Percentiles rank a stretch among this genome's conserved stretches.
These are phyloP conservation scores for Theobroma grandiflorum DNA, from an alignment of 441 rosid species.

Conservation along the genomic window DNA sequence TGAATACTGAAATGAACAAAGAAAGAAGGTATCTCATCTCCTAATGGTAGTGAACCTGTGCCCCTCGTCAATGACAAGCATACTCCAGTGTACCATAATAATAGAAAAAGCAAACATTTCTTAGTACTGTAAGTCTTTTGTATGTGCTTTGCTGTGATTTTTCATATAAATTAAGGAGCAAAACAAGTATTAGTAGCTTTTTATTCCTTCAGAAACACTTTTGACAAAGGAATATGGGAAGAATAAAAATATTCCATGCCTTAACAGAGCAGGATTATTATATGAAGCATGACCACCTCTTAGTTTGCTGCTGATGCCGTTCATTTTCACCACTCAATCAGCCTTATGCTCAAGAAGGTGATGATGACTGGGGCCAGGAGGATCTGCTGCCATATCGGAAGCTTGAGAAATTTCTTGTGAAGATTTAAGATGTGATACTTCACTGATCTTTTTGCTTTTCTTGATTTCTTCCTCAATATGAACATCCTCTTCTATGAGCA, in stretches of 20 bases:
- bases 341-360: slow-evolving; percentile 38
- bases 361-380: slow-evolving; percentile 38
- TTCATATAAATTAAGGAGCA: not conserved
- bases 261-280: slow-evolving; percentile 2
- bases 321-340: slow-evolving; percentile 26
- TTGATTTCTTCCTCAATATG: slow-evolving; percentile 52
- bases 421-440: slow-evolving; percentile 33
- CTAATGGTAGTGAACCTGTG: too few relatives aligned
- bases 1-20: too few relatives aligned
- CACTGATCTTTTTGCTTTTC: slow-evolving; percentile 40
- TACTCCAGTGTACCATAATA: too few relatives aligned
- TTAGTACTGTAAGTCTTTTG: too few relatives aligned
- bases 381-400: slow-evolving; percentile 32
- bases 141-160: too few relatives aligned
- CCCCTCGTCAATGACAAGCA: too few relatives aligned
- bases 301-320: slow-evolving; percentile 2
- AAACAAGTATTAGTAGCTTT: not conserved
- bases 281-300: not conserved
- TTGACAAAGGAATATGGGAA: not conserved
- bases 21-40: too few relatives aligned
- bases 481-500: slow-evolving; percentile 71
- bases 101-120: too few relatives aligned
- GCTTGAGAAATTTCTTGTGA: slow-evolving; percentile 34
- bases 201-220: not conserved
- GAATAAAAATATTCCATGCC: not conserved